Evolutionary conservation across 2,329 filamentous ascomycete genomes (phyloP).

Genomic region (Cercospora nicotianae): DNA sequence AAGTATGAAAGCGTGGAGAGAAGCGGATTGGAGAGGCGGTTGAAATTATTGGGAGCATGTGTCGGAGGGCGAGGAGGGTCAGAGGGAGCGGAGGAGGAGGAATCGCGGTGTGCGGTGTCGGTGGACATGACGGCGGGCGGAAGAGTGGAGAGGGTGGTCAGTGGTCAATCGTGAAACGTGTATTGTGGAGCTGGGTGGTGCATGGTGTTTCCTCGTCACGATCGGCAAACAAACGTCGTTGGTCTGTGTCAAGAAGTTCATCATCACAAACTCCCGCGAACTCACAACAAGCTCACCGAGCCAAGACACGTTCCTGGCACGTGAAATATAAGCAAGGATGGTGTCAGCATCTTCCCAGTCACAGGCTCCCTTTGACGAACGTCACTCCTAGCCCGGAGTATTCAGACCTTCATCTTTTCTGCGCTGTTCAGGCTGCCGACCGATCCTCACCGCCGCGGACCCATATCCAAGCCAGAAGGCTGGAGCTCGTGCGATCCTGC

Average conservation of each 20-base stretch:
- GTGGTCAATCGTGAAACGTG: neutral
- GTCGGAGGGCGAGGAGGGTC: conserved; percentile 13
- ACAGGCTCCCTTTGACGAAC: neutral
- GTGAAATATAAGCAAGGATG: neutral
- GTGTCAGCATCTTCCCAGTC: neutral
- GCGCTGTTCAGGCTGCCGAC: neutral
- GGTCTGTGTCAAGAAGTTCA: conserved; percentile 3
- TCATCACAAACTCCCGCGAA: neutral
- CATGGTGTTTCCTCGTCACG: conserved; percentile 3
- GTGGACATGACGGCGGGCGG: conserved; percentile 3
- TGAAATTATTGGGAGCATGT: conserved; percentile 5
- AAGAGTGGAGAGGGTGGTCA: neutral
- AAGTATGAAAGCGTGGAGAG: conserved; percentile 46
- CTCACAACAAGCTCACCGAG: conserved; percentile 3
- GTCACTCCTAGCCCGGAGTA: neutral
- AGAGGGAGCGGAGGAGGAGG: neutral
- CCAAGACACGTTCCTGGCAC: conserved; percentile 7
- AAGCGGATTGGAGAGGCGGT: conserved; percentile 18
- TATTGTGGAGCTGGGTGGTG: neutral
- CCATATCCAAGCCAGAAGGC: neutral
- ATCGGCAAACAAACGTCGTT: neutral
- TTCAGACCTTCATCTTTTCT: neutral
- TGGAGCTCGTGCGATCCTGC: neutral
- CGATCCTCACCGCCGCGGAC: neutral
- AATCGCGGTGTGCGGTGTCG: conserved; percentile 3